Evolutionary conservation across 1,284 basidiomycete species (phyloP).

Genomic region (Rhodotorula sp.): DNA sequence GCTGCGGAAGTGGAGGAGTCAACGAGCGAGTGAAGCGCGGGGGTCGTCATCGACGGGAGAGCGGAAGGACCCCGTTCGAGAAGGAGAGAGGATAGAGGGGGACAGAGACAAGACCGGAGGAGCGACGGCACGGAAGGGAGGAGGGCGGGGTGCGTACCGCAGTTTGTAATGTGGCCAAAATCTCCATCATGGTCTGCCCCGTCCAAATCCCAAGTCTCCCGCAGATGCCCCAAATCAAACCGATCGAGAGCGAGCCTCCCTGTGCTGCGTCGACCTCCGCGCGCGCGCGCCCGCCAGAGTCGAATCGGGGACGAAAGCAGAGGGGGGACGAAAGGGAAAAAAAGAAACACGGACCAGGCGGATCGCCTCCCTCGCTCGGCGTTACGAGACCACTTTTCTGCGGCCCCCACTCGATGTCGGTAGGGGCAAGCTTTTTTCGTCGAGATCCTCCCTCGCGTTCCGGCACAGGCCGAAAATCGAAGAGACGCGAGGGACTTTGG

Average conservation of each 20-base stretch:
- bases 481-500: background rate
- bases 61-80: too few relatives aligned
- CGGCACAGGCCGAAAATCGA: background rate
- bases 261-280: slow-evolving; percentile 5
- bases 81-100: too few relatives aligned
- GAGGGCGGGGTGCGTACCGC: background rate
- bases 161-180: background rate
- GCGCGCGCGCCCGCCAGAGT: too few relatives aligned
- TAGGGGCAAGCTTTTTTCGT: slow-evolving; percentile 6
- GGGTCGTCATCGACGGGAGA: too few relatives aligned
- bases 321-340: background rate
- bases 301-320: too few relatives aligned
- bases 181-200: slow-evolving; percentile 5
- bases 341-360: background rate
- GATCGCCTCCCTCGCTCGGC: slow-evolving; percentile 5
- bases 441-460: background rate
- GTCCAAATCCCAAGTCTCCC: background rate
- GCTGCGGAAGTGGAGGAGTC: too few relatives aligned
- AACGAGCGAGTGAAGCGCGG: too few relatives aligned
- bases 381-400: slow-evolving; percentile 24
- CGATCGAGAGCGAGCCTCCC: slow-evolving; percentile 6
- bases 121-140: background rate
- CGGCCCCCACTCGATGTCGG: background rate
- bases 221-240: background rate
- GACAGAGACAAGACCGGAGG: too few relatives aligned